phyloP scores from a whole-genome alignment of 1,284 basidiomycete genomes.

The Ustilago shanxiensis region DNA sequence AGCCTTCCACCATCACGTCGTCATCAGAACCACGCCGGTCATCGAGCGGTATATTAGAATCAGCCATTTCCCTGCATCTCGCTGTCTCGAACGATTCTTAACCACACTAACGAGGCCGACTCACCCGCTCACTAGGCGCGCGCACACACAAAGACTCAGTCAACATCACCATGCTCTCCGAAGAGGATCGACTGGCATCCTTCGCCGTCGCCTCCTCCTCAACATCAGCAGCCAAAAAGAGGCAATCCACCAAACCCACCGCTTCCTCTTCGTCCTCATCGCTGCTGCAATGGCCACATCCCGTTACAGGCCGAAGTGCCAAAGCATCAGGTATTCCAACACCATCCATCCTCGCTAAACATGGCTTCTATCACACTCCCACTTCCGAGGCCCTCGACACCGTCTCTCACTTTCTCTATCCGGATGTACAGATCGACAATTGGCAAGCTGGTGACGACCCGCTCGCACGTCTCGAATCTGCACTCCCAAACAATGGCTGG shows the following conservation, averaged over 20 bases:
- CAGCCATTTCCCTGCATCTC: no score
- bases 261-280: conserved; percentile 18
- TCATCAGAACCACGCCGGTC: neutral
- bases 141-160: neutral
- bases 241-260: conserved; percentile 30
- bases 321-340: conserved; percentile 54
- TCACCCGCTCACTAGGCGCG: neutral
- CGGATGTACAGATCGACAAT: conserved; percentile 51
- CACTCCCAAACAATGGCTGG: conserved; percentile 52
- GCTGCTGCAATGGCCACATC: conserved; percentile 48
- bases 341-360: conserved; percentile 53
- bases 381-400: conserved; percentile 48
- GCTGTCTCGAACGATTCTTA: no score
- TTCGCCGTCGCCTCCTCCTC: conserved; percentile 37
- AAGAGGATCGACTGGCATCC: conserved; percentile 48
- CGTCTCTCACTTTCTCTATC: conserved; percentile 60
- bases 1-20: neutral
- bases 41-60: no score
- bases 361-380: conserved; percentile 65
- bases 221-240: conserved; percentile 40
- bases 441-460: conserved; percentile 63
- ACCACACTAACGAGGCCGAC: neutral
- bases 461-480: conserved; percentile 37
- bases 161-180: conserved; percentile 44
- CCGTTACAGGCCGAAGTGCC: conserved; percentile 27